Conservation (phyloP, 2,329 filamentous ascomycete species). For the Penicillium brasilianum region DNA sequence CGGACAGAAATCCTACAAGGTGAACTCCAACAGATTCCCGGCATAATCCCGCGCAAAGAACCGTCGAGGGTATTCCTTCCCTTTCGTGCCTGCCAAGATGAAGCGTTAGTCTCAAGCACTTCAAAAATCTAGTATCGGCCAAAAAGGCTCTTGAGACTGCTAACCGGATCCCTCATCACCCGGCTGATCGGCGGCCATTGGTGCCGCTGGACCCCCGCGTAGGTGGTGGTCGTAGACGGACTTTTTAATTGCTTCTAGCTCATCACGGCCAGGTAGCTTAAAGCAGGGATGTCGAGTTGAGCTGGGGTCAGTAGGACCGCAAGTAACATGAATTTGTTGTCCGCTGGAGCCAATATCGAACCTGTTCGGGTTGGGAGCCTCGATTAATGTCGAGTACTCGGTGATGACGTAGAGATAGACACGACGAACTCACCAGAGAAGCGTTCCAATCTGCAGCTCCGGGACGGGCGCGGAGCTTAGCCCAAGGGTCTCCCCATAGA, state of each 20-base stretch:
- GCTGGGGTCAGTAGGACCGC: constrained; percentile 48
- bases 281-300: constrained; percentile 65
- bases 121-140: neutral
- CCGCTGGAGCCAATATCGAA: constrained; percentile 61
- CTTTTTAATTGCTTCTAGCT: constrained; percentile 54
- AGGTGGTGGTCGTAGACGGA: constrained; percentile 59
- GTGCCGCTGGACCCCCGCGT: constrained; percentile 56
- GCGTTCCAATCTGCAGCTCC: constrained; percentile 53
- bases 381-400: neutral
- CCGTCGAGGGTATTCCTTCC: constrained; percentile 63
- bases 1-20: constrained; percentile 17
- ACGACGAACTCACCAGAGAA: constrained; percentile 57
- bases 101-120: constrained; percentile 11
- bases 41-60: constrained; percentile 67
- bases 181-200: constrained; percentile 60
- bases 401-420: neutral
- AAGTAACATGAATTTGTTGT: constrained; percentile 63
- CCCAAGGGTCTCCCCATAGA: constrained; percentile 63
- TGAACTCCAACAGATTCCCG: constrained; percentile 61
- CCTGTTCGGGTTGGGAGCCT: constrained; percentile 29
- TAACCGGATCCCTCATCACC: constrained; percentile 53
- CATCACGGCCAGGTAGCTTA: constrained; percentile 54
- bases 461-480: constrained; percentile 60
- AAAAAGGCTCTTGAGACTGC: neutral
- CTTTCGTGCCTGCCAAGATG: constrained; percentile 52